phyloP scores from a whole-genome alignment of 2,329 filamentous ascomycete genomes.

The Diaporthe sp. region DNA sequence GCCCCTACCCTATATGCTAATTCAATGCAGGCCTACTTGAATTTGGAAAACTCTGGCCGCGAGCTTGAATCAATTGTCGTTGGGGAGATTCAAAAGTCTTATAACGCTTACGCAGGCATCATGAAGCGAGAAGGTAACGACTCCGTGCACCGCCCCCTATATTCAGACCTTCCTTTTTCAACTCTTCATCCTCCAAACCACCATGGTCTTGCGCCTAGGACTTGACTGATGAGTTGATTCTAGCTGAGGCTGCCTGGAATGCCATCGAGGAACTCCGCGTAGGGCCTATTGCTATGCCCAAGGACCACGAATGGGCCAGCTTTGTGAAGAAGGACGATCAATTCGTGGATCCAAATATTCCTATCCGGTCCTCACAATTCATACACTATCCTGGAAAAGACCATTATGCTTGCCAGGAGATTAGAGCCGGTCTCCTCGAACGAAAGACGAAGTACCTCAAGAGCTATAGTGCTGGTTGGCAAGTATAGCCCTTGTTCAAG shows the following conservation, averaged over 20 bases:
- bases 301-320: conserved; percentile 89
- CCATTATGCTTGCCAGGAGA: conserved; percentile 84
- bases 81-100: conserved; percentile 97
- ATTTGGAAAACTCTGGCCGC: conserved; percentile 92
- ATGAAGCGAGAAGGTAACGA: conserved; percentile 78
- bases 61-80: conserved; percentile 97
- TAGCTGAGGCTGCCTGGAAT: conserved; percentile 81
- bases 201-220: no score
- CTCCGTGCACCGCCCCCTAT: background rate
- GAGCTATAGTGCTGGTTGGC: conserved; percentile 97
- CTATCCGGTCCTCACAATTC: conserved; percentile 82
- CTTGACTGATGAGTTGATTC: background rate
- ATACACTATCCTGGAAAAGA: conserved; percentile 94
- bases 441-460: conserved; percentile 99
- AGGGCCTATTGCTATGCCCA: conserved; percentile 92
- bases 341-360: conserved; percentile 87
- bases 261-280: conserved; percentile 85
- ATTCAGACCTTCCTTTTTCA: background rate
- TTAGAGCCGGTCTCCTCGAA: conserved; percentile 91
- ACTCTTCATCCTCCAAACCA: background rate
- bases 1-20: conserved; percentile 41
- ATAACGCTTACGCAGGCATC: conserved; percentile 93
- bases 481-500: conserved; percentile 51
- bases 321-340: conserved; percentile 87
- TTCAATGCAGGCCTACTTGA: conserved; percentile 82